Conservation (phyloP, 495 filamentous ascomycete genomes). For the Tuber magnatum region DNA sequence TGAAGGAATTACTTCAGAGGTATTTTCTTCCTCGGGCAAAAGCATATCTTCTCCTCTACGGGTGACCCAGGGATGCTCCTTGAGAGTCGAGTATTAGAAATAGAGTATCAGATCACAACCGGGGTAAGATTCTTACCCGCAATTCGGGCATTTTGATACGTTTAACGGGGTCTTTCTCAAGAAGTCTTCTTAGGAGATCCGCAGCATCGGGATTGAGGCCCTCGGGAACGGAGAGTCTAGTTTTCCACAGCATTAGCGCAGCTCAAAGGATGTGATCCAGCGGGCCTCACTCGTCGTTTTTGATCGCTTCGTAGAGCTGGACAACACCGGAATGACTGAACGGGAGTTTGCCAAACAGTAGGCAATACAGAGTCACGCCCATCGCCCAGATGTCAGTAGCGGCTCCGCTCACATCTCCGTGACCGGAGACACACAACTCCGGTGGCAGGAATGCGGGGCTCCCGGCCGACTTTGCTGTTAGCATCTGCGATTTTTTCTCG, state of each 20-base stretch:
- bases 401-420: slow-evolving; percentile 79
- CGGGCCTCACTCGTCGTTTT: slow-evolving; percentile 50
- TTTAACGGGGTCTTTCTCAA: slow-evolving; percentile 70
- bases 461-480: slow-evolving; percentile 86
- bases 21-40: slow-evolving; percentile 78
- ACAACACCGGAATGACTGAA: slow-evolving; percentile 69
- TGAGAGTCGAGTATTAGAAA: slow-evolving; percentile 15
- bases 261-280: slow-evolving; percentile 27
- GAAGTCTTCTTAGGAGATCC: slow-evolving; percentile 59
- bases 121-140: slow-evolving; percentile 53
- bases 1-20: slow-evolving; percentile 63
- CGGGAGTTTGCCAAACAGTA: slow-evolving; percentile 78
- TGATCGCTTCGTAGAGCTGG: slow-evolving; percentile 84
- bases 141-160: slow-evolving; percentile 75
- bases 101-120: background rate
- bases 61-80: slow-evolving; percentile 96
- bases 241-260: slow-evolving; percentile 38
- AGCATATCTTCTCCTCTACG: slow-evolving; percentile 71
- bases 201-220: slow-evolving; percentile 56
- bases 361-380: slow-evolving; percentile 90
- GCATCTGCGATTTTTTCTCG: slow-evolving; percentile 80
- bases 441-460: slow-evolving; percentile 93
- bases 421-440: slow-evolving; percentile 80
- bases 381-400: slow-evolving; percentile 98
- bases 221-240: slow-evolving; percentile 46